Evolutionary conservation across 1,284 basidiomycete species (phyloP), one percentile per base, ranked within the genome.

Genomic region (Apiotrichum siamense): DNA sequence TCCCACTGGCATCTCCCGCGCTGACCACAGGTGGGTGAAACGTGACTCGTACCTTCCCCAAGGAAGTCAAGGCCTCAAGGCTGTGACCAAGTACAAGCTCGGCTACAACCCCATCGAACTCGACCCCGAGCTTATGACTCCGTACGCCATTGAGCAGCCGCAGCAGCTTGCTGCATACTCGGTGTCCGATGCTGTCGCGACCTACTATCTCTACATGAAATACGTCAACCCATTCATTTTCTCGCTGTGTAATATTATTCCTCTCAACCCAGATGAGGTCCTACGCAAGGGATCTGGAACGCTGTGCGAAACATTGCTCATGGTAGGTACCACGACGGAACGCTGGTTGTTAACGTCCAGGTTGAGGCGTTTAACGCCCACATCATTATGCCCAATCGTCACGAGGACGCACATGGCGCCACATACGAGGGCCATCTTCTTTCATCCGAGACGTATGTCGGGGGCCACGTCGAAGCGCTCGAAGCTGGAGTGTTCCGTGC

Each of bases 171-270:
- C 96, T 0, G 88, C 94, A 66, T 99, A 99, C 75, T 98, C 96
- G 62, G 96, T 99, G 25, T 99, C 96, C 70, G 96, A 99, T 79
- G 96, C 96, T 1, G 96, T 98, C 5, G 96, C 96, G 21, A 98
- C 96, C 1, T 98, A 99, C 73, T 98, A 98, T 72, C 81, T 99
- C 41, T 98, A 99, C 78, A 98, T 98, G 96, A 99, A 98, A 89
- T 98, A 99, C 69, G 93, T 99, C 12, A 93, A 98, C 67, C 96
- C 96, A 0, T 99, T 99, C 81, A 92, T 98, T 65, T 99, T 99
- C 77, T 98, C 94, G 24, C 78, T 99, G 31, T 98, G 96, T 77
- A 98, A 97, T 79, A 98, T 98, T 72, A 98, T 99, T 64, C 96
- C 96, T 17, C 81, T 99, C 51, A 87, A 86, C 65, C 92, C 96